Percentiles rank a stretch among this genome's conserved stretches.
These are phyloP conservation scores for Proliferodiscus dingleyae DNA, from an alignment of 2,329 filamentous ascomycete species.

Conservation along the genomic window DNA sequence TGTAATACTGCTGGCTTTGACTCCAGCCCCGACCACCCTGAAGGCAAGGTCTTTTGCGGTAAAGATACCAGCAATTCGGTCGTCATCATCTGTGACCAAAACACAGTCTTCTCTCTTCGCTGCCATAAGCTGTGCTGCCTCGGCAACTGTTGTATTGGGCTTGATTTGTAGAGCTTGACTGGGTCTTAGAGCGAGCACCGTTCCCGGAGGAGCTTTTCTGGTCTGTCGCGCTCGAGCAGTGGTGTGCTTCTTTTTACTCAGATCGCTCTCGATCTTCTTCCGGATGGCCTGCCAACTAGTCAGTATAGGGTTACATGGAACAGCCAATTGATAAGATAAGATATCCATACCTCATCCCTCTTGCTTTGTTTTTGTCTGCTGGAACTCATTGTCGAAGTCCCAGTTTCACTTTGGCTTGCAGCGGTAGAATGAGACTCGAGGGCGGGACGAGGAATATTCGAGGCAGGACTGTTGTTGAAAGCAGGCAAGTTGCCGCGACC, in stretches of 20 bases:
- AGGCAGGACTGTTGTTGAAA: slow-evolving; percentile 59
- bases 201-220: slow-evolving; percentile 91
- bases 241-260: slow-evolving; percentile 93
- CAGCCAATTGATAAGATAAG: background rate
- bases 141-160: slow-evolving; percentile 85
- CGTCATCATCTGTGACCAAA: slow-evolving; percentile 94
- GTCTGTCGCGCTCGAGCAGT: slow-evolving; percentile 74
- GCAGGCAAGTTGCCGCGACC: slow-evolving; percentile 50
- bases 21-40: slow-evolving; percentile 84
- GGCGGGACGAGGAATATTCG: slow-evolving; percentile 68
- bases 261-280: slow-evolving; percentile 91
- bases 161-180: slow-evolving; percentile 97
- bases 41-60: slow-evolving; percentile 98
- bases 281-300: slow-evolving; percentile 71
- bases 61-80: slow-evolving; percentile 97
- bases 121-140: slow-evolving; percentile 97
- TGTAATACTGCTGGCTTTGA: slow-evolving; percentile 83
- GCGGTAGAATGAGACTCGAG: slow-evolving; percentile 49
- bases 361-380: slow-evolving; percentile 96
- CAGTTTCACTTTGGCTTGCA: slow-evolving; percentile 45
- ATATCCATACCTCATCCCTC: slow-evolving; percentile 78
- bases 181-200: slow-evolving; percentile 90
- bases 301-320: slow-evolving; percentile 24
- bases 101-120: slow-evolving; percentile 98
- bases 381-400: slow-evolving; percentile 71